Base-by-base conservation (phyloP, 2,329 filamentous ascomycete genomes). In the Diaporthe vexans region DNA sequence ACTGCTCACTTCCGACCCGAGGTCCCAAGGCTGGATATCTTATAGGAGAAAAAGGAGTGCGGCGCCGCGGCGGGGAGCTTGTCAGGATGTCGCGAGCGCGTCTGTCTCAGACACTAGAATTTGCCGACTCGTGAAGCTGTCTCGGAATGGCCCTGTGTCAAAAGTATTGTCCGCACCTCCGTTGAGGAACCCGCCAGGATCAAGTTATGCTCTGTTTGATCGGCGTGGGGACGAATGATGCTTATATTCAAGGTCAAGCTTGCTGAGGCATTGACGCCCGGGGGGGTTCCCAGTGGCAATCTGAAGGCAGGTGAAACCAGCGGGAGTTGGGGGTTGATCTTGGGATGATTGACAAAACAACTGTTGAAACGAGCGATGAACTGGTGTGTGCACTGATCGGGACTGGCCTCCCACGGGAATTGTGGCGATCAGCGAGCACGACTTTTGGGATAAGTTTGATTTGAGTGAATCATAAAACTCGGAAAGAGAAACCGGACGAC, bases 271-370 rank as follows among this genome's bases (percentile, higher is more conserved):
- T 68, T 37, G 54, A 59, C 26, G 54, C 4, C 35, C 29, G 63
- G 48, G 63, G 63, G 63, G 46, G 29, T 21, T 21, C 63, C 48
- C 63, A 54, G 48, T 26, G 48, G 48, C 17, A 68, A 68, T 40
- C 48, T 54, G 63, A 54, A 40, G 33, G 24, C 33, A 68, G 33
- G 63, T 68, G 63, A 68, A 68, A 68, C 63, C 46, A 51, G 63
- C 33, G 63, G 63, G 63, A 68, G 29, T 68, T 40, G 63, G 63
- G 63, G 63, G 46, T 26, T 68, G 63, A 37, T 68, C 17, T 68
- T 68, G 63, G 48, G 48, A 68, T 68, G 63, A 68, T 68, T 68
- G 63, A 68, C 63, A 68, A 68, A 68, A 68, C 63, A 68, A 68
- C 11, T 68, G 63, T 68, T 54, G 63, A 54, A 68, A 68, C 63